Evolutionary conservation across 305 asterid genomes (phyloP).

Genomic region (Fraxinus dipetala): DNA sequence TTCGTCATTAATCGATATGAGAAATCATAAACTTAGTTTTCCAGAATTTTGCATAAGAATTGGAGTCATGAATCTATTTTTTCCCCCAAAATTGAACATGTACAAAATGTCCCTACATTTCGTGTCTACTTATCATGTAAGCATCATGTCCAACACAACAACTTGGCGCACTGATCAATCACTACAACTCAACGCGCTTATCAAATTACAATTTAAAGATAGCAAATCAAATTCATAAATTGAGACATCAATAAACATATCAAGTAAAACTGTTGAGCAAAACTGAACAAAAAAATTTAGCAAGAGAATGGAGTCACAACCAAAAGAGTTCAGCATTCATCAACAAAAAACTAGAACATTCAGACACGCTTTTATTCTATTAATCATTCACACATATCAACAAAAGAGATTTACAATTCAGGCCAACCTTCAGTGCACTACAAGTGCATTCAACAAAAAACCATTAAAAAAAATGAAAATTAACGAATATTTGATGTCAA

Average conservation of each 20-base stretch:
- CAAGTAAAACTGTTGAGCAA: neutral
- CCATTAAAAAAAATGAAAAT: too few species aligned
- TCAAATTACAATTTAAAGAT: neutral
- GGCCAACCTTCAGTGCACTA: too few species aligned
- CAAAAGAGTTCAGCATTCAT: neutral
- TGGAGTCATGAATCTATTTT: neutral
- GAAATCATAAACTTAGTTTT: too few species aligned
- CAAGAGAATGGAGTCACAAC: neutral
- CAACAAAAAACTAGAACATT: neutral
- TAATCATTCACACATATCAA: neutral
- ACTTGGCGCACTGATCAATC: neutral
- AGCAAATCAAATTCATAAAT: too few species aligned
- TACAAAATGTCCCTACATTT: neutral
- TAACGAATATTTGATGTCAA: too few species aligned
- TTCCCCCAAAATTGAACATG: neutral
- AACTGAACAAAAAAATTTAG: neutral
- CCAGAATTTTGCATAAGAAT: neutral
- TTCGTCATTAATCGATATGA: too few species aligned
- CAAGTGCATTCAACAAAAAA: too few species aligned
- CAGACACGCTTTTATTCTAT: too few species aligned
- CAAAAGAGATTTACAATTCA: too few species aligned
- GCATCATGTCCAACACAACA: too few species aligned
- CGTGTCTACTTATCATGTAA: too few species aligned
- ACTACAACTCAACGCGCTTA: neutral
- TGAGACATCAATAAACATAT: neutral